phyloP scores from a whole-genome alignment of 768 basidiomycete species.

The Dacryopinax primogenitus region DNA sequence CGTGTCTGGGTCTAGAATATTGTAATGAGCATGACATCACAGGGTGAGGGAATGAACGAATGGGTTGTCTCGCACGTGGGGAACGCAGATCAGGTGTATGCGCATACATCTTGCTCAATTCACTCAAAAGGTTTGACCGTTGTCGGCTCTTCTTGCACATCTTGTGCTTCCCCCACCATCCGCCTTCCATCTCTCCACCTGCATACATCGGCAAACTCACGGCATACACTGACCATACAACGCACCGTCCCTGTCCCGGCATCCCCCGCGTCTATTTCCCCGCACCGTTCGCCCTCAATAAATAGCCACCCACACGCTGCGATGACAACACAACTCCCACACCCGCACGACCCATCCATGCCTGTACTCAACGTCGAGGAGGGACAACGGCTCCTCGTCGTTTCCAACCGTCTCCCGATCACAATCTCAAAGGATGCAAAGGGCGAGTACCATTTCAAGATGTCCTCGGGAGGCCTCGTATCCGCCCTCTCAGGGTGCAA shows the following conservation, averaged over 20 bases:
- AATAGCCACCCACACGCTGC: not conserved
- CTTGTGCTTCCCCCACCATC: too few relatives aligned
- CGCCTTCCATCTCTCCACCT: too few relatives aligned
- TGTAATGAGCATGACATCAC: too few relatives aligned
- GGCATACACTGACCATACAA: not conserved
- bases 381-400: constrained; percentile 68
- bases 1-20: too few relatives aligned
- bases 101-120: too few relatives aligned
- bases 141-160: too few relatives aligned
- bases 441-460: constrained; percentile 96
- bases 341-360: constrained; percentile 4
- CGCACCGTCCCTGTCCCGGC: not conserved
- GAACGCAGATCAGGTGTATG: too few relatives aligned
- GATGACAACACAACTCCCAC: not conserved
- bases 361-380: constrained; percentile 5
- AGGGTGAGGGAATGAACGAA: too few relatives aligned
- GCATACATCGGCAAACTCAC: too few relatives aligned
- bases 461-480: constrained; percentile 96
- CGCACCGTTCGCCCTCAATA: not conserved
- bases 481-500: constrained; percentile 96
- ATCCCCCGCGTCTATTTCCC: not conserved
- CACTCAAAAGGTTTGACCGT: too few relatives aligned
- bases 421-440: constrained; percentile 87
- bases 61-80: too few relatives aligned
- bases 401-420: constrained; percentile 88